Conservation (phyloP, 1,284 basidiomycete genomes). For the Neonothopanus nambi region DNA sequence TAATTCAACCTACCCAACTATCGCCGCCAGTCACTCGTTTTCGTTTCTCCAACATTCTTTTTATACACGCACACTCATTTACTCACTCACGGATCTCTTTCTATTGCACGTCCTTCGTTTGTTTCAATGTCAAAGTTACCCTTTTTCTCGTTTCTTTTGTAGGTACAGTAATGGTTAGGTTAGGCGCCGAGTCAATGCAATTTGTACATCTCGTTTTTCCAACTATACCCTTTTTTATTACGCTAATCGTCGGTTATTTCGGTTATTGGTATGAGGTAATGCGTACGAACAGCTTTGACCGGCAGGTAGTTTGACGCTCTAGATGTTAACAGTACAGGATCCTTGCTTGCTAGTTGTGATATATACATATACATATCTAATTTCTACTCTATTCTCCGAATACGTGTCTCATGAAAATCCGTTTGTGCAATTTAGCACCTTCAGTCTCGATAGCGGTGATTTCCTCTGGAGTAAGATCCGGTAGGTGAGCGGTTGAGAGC, state of each 20-base stretch:
- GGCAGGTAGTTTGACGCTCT: no score
- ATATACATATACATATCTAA: no score
- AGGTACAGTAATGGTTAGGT: no score
- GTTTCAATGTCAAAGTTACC: neutral
- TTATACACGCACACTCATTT: neutral
- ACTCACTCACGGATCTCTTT: neutral
- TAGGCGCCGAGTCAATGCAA: neutral
- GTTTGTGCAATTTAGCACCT: constrained; percentile 44
- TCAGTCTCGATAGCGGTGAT: constrained; percentile 43
- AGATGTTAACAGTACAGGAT: no score
- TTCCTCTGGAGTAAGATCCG: constrained; percentile 45
- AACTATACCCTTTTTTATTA: no score
- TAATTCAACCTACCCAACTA: no score
- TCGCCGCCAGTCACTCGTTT: neutral
- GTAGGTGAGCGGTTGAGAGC: constrained; percentile 38
- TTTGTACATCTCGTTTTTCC: neutral
- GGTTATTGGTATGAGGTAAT: no score
- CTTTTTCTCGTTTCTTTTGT: neutral
- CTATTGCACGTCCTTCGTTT: neutral
- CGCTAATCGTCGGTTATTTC: no score
- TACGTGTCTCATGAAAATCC: constrained; percentile 23
- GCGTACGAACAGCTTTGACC: no score
- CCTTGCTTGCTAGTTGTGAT: no score
- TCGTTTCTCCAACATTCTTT: neutral
- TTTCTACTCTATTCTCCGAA: no score